Conservation (phyloP, 2,329 filamentous ascomycete genomes). For the Ambrosiella xylebori region DNA sequence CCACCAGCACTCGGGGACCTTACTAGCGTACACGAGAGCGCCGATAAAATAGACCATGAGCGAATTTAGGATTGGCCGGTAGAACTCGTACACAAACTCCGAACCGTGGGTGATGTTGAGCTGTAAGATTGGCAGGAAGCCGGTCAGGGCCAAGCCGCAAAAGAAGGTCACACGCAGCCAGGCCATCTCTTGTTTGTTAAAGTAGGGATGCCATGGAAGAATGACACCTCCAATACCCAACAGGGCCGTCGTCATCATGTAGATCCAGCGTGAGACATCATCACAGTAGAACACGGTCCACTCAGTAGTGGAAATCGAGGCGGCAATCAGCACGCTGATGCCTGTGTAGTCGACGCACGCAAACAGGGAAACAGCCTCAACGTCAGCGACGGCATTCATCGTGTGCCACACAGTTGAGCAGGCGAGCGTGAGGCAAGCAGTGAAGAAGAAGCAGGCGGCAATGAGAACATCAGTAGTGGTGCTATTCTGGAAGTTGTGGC, state of each 20-base stretch:
- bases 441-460: slow-evolving; percentile 88
- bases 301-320: slow-evolving; percentile 94
- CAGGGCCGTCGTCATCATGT: slow-evolving; percentile 64
- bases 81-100: slow-evolving; percentile 77
- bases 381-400: slow-evolving; percentile 90
- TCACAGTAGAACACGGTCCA: slow-evolving; percentile 99
- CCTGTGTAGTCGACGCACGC: slow-evolving; percentile 97
- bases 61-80: slow-evolving; percentile 71
- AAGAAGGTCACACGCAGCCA: slow-evolving; percentile 90
- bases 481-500: slow-evolving; percentile 69
- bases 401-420: slow-evolving; percentile 98
- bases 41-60: slow-evolving; percentile 72
- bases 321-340: slow-evolving; percentile 84
- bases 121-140: slow-evolving; percentile 77
- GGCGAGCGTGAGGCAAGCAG: slow-evolving; percentile 81
- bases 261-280: slow-evolving; percentile 66
- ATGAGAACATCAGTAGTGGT: slow-evolving; percentile 81
- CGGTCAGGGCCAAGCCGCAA: slow-evolving; percentile 68
- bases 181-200: slow-evolving; percentile 83
- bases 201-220: slow-evolving; percentile 86
- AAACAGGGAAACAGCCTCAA: slow-evolving; percentile 79
- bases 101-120: slow-evolving; percentile 60
- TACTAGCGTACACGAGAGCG: slow-evolving; percentile 75
- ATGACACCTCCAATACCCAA: slow-evolving; percentile 79
- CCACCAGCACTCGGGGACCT: slow-evolving; percentile 81